These are phyloP conservation scores for Kwoniella bestiolae DNA, from an alignment of 768 basidiomycete genomes.

Conservation along the genomic window DNA sequence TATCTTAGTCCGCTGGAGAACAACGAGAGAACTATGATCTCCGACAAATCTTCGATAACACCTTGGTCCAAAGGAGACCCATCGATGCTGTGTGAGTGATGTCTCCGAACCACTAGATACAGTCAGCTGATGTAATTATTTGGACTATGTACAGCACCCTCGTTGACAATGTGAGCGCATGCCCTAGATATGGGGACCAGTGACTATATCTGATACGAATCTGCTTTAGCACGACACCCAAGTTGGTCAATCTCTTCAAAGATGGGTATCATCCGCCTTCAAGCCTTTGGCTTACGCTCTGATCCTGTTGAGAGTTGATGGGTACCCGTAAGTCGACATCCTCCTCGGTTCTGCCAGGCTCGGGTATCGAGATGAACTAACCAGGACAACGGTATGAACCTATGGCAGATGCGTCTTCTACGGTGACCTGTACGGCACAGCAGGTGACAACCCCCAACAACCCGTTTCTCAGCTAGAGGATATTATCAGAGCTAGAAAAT, in stretches of 20 bases:
- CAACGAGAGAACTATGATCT: slow-evolving; percentile 73
- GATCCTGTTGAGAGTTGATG: slow-evolving; percentile 59
- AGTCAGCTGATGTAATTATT: not conserved
- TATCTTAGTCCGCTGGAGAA: slow-evolving; percentile 76
- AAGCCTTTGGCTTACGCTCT: slow-evolving; percentile 60
- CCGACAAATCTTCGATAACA: slow-evolving; percentile 70
- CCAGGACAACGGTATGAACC: too few relatives aligned
- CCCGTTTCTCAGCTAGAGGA: slow-evolving; percentile 58
- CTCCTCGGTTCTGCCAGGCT: not conserved
- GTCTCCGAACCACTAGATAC: not conserved
- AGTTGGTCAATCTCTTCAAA: slow-evolving; percentile 58
- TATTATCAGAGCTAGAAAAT: slow-evolving; percentile 54
- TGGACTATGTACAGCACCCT: slow-evolving; percentile 28
- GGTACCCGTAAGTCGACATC: slow-evolving; percentile 55
- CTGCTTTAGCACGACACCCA: slow-evolving; percentile 57
- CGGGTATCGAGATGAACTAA: too few relatives aligned
- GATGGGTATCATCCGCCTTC: slow-evolving; percentile 58
- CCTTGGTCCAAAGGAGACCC: slow-evolving; percentile 71
- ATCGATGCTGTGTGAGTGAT: slow-evolving; percentile 69
- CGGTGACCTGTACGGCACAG: slow-evolving; percentile 59
- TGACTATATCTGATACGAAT: slow-evolving; percentile 1
- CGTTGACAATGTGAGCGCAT: slow-evolving; percentile 50
- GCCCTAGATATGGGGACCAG: not conserved
- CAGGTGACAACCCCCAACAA: slow-evolving; percentile 58
- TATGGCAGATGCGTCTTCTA: slow-evolving; percentile 56